Percentiles rank a stretch among this genome's conserved stretches.
These are phyloP conservation scores for Prunus kanzakura DNA, from an alignment of 306 rosid species.

Conservation along the genomic window DNA sequence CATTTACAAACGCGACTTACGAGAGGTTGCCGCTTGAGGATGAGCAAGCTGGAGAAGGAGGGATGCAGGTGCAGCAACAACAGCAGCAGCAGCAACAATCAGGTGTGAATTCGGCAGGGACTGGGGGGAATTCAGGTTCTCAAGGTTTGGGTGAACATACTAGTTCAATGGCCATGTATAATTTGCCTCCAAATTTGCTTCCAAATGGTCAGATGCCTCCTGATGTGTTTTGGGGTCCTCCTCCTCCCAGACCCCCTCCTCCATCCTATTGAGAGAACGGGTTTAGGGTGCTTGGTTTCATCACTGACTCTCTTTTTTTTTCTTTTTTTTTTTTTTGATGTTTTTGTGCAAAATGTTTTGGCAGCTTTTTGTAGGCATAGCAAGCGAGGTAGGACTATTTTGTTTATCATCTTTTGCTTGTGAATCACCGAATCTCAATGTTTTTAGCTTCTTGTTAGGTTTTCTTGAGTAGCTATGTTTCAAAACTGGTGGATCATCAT, in stretches of 20 bases:
- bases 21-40: conserved; percentile 71
- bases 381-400: conserved; percentile 25
- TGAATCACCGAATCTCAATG: background rate
- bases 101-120: conserved; percentile 33
- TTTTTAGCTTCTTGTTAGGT: conserved; percentile 13
- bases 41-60: conserved; percentile 37
- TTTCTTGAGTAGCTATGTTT: conserved; percentile 6
- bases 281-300: conserved; percentile 5
- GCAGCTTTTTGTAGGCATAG: conserved; percentile 40
- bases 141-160: conserved; percentile 36
- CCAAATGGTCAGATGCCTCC: conserved; percentile 67
- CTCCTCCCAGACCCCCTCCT: conserved; percentile 53
- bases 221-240: conserved; percentile 72
- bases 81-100: conserved; percentile 21
- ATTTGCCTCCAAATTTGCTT: conserved; percentile 61
- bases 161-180: conserved; percentile 38
- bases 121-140: conserved; percentile 28
- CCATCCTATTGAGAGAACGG: conserved; percentile 46
- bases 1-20: conserved; percentile 72
- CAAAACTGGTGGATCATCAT: conserved; percentile 7
- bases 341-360: conserved; percentile 19
- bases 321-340: background rate
- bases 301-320: background rate
- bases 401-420: conserved; percentile 30
- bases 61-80: conserved; percentile 35